Percentiles rank a stretch among this genome's conserved stretches.
phyloP scores from a whole-genome alignment of 371 early-diverging fungal species.

The Chytridium lagenaria region DNA sequence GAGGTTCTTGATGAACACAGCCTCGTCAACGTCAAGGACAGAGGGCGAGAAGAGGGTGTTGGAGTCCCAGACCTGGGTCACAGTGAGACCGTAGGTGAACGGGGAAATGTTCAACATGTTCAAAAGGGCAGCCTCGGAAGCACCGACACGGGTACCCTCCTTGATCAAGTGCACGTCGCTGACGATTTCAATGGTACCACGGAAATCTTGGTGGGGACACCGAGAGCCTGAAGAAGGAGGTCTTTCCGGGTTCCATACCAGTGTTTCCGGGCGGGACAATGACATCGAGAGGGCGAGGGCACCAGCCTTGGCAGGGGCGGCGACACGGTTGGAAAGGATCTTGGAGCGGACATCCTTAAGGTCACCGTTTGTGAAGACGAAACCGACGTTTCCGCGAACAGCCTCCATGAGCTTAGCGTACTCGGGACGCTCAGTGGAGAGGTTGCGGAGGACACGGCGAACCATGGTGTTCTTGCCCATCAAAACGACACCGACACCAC shows the following conservation, averaged over 20 bases:
- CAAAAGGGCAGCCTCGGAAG: constrained; percentile 98
- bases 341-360: constrained; percentile 93
- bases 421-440: constrained; percentile 81
- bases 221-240: constrained; percentile 99
- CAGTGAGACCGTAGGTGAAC: constrained; percentile 99
- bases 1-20: constrained; percentile 79
- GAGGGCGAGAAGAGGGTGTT: constrained; percentile 90
- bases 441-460: constrained; percentile 90
- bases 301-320: constrained; percentile 98
- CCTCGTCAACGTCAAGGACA: constrained; percentile 94
- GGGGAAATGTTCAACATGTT: constrained; percentile 99
- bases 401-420: constrained; percentile 85
- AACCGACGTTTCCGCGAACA: constrained; percentile 97
- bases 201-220: constrained; percentile 99
- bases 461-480: constrained; percentile 99
- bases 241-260: constrained; percentile 99
- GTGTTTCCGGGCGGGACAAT: constrained; percentile 98
- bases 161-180: constrained; percentile 93
- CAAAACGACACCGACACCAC: constrained; percentile 92
- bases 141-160: constrained; percentile 95
- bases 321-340: constrained; percentile 93
- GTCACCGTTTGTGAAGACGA: constrained; percentile 99
- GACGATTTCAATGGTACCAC: constrained; percentile 99
- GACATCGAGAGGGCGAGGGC: constrained; percentile 97
- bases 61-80: constrained; percentile 93